These are phyloP conservation scores for Amanita inopinata DNA, from an alignment of 768 basidiomycete genomes.

Conservation along the genomic window DNA sequence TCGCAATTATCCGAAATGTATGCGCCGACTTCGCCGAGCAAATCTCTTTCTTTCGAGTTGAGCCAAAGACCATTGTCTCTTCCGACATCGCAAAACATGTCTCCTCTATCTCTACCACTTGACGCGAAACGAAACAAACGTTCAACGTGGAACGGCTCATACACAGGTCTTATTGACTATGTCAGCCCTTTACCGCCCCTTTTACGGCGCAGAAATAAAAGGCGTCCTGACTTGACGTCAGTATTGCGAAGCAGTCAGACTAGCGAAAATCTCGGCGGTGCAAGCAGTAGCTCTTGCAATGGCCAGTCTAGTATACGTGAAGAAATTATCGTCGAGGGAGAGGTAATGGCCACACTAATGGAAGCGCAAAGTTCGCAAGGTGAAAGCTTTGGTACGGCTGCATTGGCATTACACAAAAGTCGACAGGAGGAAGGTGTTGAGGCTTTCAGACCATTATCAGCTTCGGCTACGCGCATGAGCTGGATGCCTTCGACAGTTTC, in stretches of 20 bases:
- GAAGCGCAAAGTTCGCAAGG: conserved; percentile 12
- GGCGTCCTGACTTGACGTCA: conserved; percentile 43
- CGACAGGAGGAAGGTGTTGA: conserved; percentile 42
- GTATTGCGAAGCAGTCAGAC: conserved; percentile 25
- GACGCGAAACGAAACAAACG: conserved; percentile 36
- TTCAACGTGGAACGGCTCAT: conserved; percentile 70
- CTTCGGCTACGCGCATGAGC: conserved; percentile 21
- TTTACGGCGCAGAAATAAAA: conserved; percentile 37
- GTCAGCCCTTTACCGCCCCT: conserved; percentile 37
- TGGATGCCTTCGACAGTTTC: conserved; percentile 25
- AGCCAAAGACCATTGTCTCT: conserved; percentile 27
- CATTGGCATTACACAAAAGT: conserved; percentile 49
- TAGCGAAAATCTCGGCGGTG: conserved; percentile 29
- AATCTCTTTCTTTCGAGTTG: conserved; percentile 20
- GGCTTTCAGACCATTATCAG: conserved; percentile 23
- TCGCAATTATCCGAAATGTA: conserved; percentile 83
- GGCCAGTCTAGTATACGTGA: conserved; percentile 15
- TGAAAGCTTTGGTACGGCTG: conserved; percentile 49
- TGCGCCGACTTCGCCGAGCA: conserved; percentile 60
- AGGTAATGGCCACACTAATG: conserved; percentile 13
- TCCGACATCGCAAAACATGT: conserved; percentile 27
- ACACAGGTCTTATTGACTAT: conserved; percentile 37
- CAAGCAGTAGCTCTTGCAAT: conserved; percentile 17
- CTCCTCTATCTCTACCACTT: conserved; percentile 16
- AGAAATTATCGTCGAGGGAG: conserved; percentile 24